Evolutionary conservation across 352 stramenopile species (phyloP), one percentile per base, ranked within the genome.

Genomic region (Phytophthora multivora): DNA sequence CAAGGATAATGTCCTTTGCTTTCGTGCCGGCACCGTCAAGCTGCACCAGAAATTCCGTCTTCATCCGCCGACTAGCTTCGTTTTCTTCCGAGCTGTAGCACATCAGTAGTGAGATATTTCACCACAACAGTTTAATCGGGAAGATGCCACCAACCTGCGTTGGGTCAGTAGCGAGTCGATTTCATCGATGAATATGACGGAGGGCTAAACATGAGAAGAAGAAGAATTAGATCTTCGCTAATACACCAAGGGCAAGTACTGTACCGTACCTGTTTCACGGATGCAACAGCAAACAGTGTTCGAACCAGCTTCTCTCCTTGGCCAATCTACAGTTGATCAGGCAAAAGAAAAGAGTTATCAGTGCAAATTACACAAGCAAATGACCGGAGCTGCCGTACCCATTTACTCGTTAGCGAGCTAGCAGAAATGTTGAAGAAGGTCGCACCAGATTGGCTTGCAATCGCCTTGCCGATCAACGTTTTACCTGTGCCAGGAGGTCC

Each of bases 361-460:
- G 21, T 21, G 13, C 8, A 10, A 40, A 12, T 28, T 13, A 45
- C 16, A 13, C 9, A 38, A 28, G 0, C 18, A 33, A 33, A 3
- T 3, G 28, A 4, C 9, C 0, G 28, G 5, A 25, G 10, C 21
- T 45, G 7, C 9, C 53, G 7, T 65, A 93, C 79, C 97, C 98
- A 99, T 90, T 99, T 99, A 76, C 93, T 98, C 21, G 96, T 99
- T 13, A 99, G 76, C 0, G 97, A 99, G 45, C 96, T 99, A 35
- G 96, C 97, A 4, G 96, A 99, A 59, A 99, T 99, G 50, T 83
- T 98, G 77, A 99, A 99, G 62, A 99, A 99, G 0, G 97, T 99
- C 4, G 98, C 97, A 13, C 94, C 91, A 35, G 87, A 98, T 72
- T 99, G 89, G 64, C 97, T 96, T 15, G 98, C 98, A 69, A 99